phyloP scores from a whole-genome alignment of 768 basidiomycete genomes.

The Auriscalpium vulgare region DNA sequence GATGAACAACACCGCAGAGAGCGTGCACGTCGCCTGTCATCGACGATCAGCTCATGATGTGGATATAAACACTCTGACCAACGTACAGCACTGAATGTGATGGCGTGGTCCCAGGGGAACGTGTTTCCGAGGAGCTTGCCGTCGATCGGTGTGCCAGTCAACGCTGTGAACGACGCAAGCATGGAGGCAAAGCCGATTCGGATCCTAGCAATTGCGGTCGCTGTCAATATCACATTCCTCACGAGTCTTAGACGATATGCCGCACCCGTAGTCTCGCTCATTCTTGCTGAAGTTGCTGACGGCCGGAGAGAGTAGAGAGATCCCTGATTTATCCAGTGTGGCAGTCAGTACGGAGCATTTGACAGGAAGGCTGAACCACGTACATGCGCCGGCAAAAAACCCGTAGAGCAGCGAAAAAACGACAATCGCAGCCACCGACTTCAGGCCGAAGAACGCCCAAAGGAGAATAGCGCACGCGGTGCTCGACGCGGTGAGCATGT shows the following conservation, averaged over 20 bases:
- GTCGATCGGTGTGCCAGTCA: constrained; percentile 20
- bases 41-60: no score
- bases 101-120: constrained; percentile 11
- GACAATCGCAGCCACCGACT: constrained; percentile 29
- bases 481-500: constrained; percentile 29
- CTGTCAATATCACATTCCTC: no score
- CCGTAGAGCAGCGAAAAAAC: constrained; percentile 39
- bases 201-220: constrained; percentile 8
- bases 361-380: neutral
- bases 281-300: neutral
- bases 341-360: neutral
- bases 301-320: constrained; percentile 11
- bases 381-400: constrained; percentile 38
- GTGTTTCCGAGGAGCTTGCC: constrained; percentile 14
- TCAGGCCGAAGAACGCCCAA: constrained; percentile 31
- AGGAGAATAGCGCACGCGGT: constrained; percentile 32
- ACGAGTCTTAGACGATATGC: neutral
- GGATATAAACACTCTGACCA: no score
- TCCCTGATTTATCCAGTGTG: constrained; percentile 1
- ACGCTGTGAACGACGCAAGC: constrained; percentile 10
- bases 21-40: no score
- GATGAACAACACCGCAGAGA: no score
- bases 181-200: constrained; percentile 25
- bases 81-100: constrained; percentile 18
- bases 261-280: constrained; percentile 1